Conservation (phyloP, 2,329 filamentous ascomycete genomes). For the Diplodia mutila region DNA sequence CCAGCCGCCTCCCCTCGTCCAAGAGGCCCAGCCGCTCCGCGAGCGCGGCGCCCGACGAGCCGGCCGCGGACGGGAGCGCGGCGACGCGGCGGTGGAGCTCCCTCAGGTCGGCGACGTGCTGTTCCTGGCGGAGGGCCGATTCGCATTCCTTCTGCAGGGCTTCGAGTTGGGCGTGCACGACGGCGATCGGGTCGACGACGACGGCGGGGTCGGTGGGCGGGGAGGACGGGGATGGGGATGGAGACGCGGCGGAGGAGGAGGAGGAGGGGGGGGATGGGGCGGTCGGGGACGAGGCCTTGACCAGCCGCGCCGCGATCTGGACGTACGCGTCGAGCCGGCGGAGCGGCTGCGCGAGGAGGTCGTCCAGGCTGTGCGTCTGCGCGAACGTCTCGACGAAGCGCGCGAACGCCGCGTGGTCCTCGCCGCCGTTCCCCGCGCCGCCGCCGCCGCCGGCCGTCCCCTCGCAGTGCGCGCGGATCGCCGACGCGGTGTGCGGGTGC, state of each 20-base stretch:
- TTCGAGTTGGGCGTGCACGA: constrained; percentile 28
- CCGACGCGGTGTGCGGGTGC: constrained; percentile 34
- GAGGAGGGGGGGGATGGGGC: constrained; percentile 12
- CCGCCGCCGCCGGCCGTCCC: background rate
- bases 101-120: constrained; percentile 33
- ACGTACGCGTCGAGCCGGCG: constrained; percentile 34
- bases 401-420: constrained; percentile 31
- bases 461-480: constrained; percentile 32
- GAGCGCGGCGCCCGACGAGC: background rate
- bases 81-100: constrained; percentile 34
- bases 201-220: constrained; percentile 26
- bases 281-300: background rate
- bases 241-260: constrained; percentile 26
- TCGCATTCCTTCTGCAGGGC: constrained; percentile 26
- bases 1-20: constrained; percentile 30
- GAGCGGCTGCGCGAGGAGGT: constrained; percentile 34
- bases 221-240: no score
- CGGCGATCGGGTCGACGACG: constrained; percentile 22
- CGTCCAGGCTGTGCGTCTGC: constrained; percentile 34
- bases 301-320: constrained; percentile 27
- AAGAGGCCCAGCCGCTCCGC: constrained; percentile 29
- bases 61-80: constrained; percentile 26
- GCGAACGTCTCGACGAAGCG: constrained; percentile 31
- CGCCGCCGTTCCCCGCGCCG: background rate
- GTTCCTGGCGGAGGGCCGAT: constrained; percentile 29